A percentile compares a stretch with the other conserved stretches of the same genome.
These are phyloP conservation scores for Trichoderma sp. DNA, from an alignment of 2,329 filamentous ascomycete species.

Conservation along the genomic window DNA sequence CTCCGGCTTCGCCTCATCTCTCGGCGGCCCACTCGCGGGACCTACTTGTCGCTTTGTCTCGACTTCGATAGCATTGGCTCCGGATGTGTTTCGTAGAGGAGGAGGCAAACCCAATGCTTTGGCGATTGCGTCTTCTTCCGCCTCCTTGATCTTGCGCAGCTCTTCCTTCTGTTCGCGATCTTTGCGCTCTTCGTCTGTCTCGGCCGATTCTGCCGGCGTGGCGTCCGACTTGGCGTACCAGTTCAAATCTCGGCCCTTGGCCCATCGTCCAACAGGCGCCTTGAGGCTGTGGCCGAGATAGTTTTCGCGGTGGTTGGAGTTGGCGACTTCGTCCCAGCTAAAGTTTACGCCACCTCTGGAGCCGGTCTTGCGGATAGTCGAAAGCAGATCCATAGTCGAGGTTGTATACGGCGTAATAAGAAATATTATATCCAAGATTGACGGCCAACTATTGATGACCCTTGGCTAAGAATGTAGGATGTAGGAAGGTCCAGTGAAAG, in stretches of 20 bases:
- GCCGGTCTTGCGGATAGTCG: constrained; percentile 84
- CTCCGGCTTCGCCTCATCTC: constrained; percentile 28
- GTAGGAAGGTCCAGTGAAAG: background rate
- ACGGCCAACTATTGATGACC: background rate
- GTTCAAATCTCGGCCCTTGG: constrained; percentile 66
- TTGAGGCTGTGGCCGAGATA: constrained; percentile 87
- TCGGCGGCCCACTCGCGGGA: constrained; percentile 27
- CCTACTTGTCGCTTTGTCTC: constrained; percentile 39
- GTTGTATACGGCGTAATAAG: background rate
- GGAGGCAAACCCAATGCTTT: constrained; percentile 77
- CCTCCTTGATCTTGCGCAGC: constrained; percentile 78
- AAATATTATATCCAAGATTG: background rate
- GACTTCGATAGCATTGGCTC: constrained; percentile 67
- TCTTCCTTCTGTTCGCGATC: constrained; percentile 70
- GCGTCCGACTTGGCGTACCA: constrained; percentile 61
- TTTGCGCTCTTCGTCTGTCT: constrained; percentile 57
- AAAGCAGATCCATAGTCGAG: constrained; percentile 79
- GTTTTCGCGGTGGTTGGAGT: constrained; percentile 82
- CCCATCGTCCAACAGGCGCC: constrained; percentile 90
- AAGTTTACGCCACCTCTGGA: constrained; percentile 94
- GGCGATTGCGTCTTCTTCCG: constrained; percentile 88
- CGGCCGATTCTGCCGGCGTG: constrained; percentile 44
- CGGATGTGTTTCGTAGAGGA: constrained; percentile 55
- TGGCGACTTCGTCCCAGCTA: constrained; percentile 92
- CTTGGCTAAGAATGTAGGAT: background rate